These are phyloP conservation scores for Pochonia chlamydosporia DNA, from an alignment of 2,329 filamentous ascomycete species.

Conservation along the genomic window DNA sequence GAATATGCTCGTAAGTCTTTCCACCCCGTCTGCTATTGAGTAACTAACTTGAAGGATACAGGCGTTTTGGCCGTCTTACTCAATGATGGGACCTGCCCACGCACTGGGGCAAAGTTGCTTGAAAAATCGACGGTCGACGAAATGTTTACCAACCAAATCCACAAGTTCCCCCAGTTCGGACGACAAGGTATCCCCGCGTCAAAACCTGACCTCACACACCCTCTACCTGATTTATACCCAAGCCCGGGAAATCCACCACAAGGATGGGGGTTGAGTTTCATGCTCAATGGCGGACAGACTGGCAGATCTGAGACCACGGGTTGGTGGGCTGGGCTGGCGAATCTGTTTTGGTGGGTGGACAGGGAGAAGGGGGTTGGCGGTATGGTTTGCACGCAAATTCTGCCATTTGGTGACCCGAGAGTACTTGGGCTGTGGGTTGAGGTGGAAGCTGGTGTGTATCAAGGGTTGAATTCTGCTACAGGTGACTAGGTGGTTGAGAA, in stretches of 20 bases:
- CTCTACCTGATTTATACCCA: slow-evolving; percentile 44
- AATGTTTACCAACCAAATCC: slow-evolving; percentile 62
- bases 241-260: slow-evolving; percentile 42
- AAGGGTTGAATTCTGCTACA: slow-evolving; percentile 4
- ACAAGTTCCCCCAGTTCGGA: slow-evolving; percentile 46
- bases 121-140: slow-evolving; percentile 50
- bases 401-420: slow-evolving; percentile 41
- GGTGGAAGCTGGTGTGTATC: slow-evolving; percentile 33
- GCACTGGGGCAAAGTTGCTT: slow-evolving; percentile 49
- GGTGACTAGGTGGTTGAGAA: too few species aligned
- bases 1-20: slow-evolving; percentile 51
- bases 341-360: slow-evolving; percentile 59
- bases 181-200: slow-evolving; percentile 37
- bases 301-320: slow-evolving; percentile 46
- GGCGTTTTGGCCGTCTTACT: slow-evolving; percentile 56
- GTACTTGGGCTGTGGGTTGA: slow-evolving; percentile 34
- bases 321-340: slow-evolving; percentile 55
- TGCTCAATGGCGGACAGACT: slow-evolving; percentile 45
- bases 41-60: slow-evolving; percentile 15
- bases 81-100: slow-evolving; percentile 57
- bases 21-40: slow-evolving; percentile 8
- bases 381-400: slow-evolving; percentile 42
- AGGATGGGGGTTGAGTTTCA: slow-evolving; percentile 59
- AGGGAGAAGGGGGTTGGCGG: slow-evolving; percentile 52
- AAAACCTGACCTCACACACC: slow-evolving; percentile 43